Conservation (phyloP, 345 rosid species). For the Camelina sativa region DNA sequence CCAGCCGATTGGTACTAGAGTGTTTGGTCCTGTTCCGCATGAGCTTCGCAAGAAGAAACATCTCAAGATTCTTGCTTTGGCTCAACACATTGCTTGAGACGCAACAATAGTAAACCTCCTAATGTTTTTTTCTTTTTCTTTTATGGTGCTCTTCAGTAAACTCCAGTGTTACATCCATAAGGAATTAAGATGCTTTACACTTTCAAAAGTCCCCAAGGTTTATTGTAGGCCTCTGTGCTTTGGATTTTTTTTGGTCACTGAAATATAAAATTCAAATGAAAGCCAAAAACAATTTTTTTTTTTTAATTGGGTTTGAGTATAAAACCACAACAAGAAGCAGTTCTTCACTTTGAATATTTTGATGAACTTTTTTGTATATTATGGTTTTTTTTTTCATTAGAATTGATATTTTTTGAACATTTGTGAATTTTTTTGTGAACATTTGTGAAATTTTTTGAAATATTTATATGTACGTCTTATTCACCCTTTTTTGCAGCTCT, state of each 20-base stretch:
- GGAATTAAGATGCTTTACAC: neutral
- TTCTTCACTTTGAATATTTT: too few species aligned
- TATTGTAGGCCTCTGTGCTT: neutral
- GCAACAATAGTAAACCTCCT: neutral
- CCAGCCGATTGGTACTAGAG: constrained; percentile 80
- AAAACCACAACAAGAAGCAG: too few species aligned
- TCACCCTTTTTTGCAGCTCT: too few species aligned
- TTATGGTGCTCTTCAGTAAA: neutral
- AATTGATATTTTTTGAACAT: too few species aligned
- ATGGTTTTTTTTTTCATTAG: too few species aligned
- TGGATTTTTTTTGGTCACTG: neutral
- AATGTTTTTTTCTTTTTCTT: neutral
- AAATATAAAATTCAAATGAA: neutral
- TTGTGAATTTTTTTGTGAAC: too few species aligned
- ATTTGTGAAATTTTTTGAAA: too few species aligned
- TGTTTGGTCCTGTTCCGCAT: constrained; percentile 90
- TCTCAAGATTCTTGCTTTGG: constrained; percentile 83
- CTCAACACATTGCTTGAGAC: constrained; percentile 68
- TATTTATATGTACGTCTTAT: too few species aligned
- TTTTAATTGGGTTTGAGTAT: too few species aligned
- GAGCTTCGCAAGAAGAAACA: constrained; percentile 91
- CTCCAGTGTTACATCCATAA: neutral
- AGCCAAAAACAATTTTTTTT: too few species aligned
- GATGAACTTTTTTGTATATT: too few species aligned
- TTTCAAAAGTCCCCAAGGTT: neutral